Evolutionary conservation across 495 filamentous ascomycete species (phyloP).

Genomic region (Talaromyces nanjingensis): DNA sequence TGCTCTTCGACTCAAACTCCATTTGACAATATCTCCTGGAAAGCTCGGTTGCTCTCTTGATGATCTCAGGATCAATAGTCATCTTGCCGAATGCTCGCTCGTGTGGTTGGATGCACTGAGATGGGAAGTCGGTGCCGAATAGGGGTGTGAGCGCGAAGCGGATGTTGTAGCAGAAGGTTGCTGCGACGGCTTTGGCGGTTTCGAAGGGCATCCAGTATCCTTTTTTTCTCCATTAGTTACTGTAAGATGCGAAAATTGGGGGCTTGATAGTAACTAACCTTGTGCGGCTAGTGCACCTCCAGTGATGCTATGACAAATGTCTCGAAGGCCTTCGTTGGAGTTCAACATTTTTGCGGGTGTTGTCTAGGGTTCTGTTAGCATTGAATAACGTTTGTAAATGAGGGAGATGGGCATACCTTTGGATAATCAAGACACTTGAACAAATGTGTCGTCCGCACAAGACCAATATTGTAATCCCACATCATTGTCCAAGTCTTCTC

Average conservation of each 20-base stretch:
- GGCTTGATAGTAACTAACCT: slow-evolving; percentile 44
- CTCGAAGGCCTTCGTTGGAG: slow-evolving; percentile 70
- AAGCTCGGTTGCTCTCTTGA: slow-evolving; percentile 46
- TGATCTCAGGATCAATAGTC: slow-evolving; percentile 57
- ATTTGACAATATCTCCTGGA: slow-evolving; percentile 41
- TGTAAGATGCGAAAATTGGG: background rate
- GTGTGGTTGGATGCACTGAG: slow-evolving; percentile 57
- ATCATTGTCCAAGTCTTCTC: slow-evolving; percentile 67
- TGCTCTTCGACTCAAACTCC: slow-evolving; percentile 16
- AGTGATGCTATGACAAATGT: slow-evolving; percentile 89
- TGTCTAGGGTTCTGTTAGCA: slow-evolving; percentile 49
- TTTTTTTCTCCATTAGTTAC: slow-evolving; percentile 22
- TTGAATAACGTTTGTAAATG: background rate
- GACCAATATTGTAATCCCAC: slow-evolving; percentile 97
- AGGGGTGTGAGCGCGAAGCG: slow-evolving; percentile 78
- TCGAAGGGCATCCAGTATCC: slow-evolving; percentile 96
- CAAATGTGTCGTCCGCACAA: slow-evolving; percentile 88
- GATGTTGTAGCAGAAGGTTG: slow-evolving; percentile 83
- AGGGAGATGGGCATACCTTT: slow-evolving; percentile 52
- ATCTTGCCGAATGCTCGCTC: slow-evolving; percentile 54
- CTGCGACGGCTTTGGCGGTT: slow-evolving; percentile 73
- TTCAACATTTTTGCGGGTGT: slow-evolving; percentile 75
- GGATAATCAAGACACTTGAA: slow-evolving; percentile 84
- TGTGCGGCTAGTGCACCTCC: slow-evolving; percentile 85
- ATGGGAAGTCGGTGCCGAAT: slow-evolving; percentile 76